Base-by-base conservation (phyloP, 306 rosid species). In the Pachyrhizus erosus region DNA sequence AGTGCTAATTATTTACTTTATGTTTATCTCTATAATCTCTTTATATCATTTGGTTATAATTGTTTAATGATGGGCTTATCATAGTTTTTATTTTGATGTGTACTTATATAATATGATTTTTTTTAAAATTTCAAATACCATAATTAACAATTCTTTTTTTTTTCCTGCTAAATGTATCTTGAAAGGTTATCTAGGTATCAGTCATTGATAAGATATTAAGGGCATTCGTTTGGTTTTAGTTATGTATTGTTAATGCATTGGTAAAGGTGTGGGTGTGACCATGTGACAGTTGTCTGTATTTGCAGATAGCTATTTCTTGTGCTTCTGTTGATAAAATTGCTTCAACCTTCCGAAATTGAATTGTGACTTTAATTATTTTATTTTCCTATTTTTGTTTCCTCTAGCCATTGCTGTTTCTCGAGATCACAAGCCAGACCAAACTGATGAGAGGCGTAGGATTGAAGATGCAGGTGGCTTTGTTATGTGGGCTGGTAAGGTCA, bases 361-460 rank as follows among this genome's bases (percentile, higher is more conserved):
- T 49, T 18, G 62, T 48, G 80, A 71, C 31, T 49, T 49, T 64
- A 27, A 66, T 75, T 34, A 23, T 40, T 71, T 17, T 40, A 9
- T 69, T 64, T 64, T 21, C 27, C 17, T 51, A 29, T 66, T 80
- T 48, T 80, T 65, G 51, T 84, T 80, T 90, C 69, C 54, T 82
- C 43, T 82, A 93, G 98, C 98, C 64, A 92, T 96, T 88, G 99
- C 98, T 83, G 99, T 89, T 83, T 96, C 99, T 45, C 92, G 99
- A 79, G 99, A 96, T 86, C 99, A 96, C 87, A 96, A 96, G 87
- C 99, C 99, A n/a, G 97, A 96, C 81, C 99, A 96, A 87, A 87
- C 93, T 68, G 99, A 96, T 84, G 99, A 96, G 90, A 88, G 99
- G 78, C 98, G 88, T 80, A 87, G 98, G 88, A 96, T 96, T 81